Conservation (phyloP, 805 yeast species). For the Danielozyma ontarioensis region DNA sequence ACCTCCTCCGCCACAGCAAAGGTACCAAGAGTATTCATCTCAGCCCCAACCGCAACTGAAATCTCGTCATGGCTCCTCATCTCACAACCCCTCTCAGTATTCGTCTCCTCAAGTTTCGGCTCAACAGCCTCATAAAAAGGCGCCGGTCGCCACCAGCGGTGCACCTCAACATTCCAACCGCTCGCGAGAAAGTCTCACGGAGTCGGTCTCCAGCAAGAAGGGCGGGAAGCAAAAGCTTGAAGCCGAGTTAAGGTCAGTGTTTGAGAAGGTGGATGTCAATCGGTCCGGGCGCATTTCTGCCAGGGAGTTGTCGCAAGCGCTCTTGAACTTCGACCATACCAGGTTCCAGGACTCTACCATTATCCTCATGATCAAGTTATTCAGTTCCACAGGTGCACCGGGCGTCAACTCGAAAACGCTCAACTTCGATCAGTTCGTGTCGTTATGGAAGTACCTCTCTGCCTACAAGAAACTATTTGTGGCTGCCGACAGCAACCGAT, state of each 20-base stretch:
- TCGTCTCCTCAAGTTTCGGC: conserved; percentile 1
- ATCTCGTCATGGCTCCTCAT: conserved; percentile 4
- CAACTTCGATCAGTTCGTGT: conserved; percentile 58
- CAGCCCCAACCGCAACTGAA: conserved; percentile 3
- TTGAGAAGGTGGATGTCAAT: conserved; percentile 51
- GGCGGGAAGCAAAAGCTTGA: conserved; percentile 40
- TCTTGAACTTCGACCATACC: conserved; percentile 61
- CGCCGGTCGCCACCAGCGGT: conserved; percentile 2
- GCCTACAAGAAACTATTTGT: conserved; percentile 64
- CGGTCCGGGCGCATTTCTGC: conserved; percentile 51
- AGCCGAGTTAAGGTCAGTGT: conserved; percentile 43
- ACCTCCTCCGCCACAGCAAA: conserved; percentile 4
- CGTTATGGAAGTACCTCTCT: conserved; percentile 61
- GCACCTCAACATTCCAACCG: conserved; percentile 14
- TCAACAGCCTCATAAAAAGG: conserved; percentile 3
- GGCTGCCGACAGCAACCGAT: conserved; percentile 53
- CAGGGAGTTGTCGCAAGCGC: conserved; percentile 52
- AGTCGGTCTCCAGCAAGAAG: conserved; percentile 7
- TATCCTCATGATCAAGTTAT: conserved; percentile 55
- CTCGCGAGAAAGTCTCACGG: conserved; percentile 13
- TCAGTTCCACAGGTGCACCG: conserved; percentile 33
- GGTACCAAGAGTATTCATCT: conserved; percentile 4
- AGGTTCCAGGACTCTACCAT: conserved; percentile 58
- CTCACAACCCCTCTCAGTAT: conserved; percentile 3
- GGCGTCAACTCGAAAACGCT: conserved; percentile 15